phyloP scores from a whole-genome alignment of 202 grass and related monocot genomes.

The Panicum virgatum region DNA sequence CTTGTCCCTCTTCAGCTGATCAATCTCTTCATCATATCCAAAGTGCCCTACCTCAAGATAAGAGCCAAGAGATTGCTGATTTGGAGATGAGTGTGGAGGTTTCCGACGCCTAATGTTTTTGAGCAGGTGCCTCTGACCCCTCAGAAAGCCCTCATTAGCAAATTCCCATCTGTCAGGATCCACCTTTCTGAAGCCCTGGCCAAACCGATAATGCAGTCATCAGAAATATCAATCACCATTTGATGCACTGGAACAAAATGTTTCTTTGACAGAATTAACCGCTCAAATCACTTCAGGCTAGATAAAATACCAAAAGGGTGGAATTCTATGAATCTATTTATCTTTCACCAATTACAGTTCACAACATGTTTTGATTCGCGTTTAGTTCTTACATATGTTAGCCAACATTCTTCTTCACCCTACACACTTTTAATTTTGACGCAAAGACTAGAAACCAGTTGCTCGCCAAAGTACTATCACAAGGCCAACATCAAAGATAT shows the following conservation, averaged over 20 bases:
- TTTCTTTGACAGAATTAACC: constrained; percentile 1
- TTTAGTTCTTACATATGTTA: constrained; percentile 49
- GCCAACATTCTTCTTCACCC: constrained; percentile 54
- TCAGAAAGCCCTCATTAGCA: constrained; percentile 86
- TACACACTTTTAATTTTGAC: constrained; percentile 59
- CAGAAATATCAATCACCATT: constrained; percentile 20
- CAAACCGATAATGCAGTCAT: constrained; percentile 18
- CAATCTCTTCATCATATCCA: constrained; percentile 73
- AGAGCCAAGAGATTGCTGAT: constrained; percentile 65
- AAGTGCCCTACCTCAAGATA: constrained; percentile 90
- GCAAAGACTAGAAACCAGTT: constrained; percentile 40
- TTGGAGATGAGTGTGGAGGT: constrained; percentile 48
- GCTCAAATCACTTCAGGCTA: background rate
- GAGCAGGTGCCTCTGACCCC: constrained; percentile 73
- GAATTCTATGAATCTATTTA: constrained; percentile 32
- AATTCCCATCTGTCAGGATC: constrained; percentile 96
- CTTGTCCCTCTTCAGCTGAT: constrained; percentile 78
- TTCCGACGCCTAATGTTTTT: constrained; percentile 89
- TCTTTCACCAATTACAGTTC: constrained; percentile 47
- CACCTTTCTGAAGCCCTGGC: constrained; percentile 98
- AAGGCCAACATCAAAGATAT: constrained; percentile 30
- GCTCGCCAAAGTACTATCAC: constrained; percentile 36
- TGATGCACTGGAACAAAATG: background rate
- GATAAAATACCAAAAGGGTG: constrained; percentile 4
- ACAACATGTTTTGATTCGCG: constrained; percentile 51